Base-by-base conservation (phyloP, 139 green algal species). In the Raphidocelis subcapitata region DNA sequence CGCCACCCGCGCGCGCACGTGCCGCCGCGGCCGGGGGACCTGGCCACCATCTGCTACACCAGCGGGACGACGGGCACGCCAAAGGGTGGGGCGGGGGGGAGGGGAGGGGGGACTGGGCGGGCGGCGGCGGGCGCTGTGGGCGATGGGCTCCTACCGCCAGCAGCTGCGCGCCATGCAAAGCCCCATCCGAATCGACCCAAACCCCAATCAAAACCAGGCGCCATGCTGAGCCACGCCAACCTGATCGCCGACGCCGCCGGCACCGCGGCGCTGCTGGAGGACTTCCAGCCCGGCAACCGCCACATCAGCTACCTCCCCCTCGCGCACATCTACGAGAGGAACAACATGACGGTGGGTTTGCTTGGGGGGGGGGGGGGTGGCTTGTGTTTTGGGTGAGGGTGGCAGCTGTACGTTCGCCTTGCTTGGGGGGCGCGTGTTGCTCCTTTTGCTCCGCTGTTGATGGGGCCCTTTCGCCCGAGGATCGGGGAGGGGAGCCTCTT, bases 31-130 rank as follows among this genome's bases (percentile, higher is more conserved):
- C 88, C 93, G 12, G 76, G 75, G 23, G 93, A 97, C 73, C 65
- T 93, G 1, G 93, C 91, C 35, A 92, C 88, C n/a, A 92, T 99
- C 37, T 98, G 90, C 83, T 99, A 99, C 89, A 99, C 95, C n/a
- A 91, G 73, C 55, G 93, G 93, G 46, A 97, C 93, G 32, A 92
- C 92, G 4, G 93, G 93, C 21, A 84, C 91, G 37, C 93, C 93
- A 62, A 98, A 97, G 80, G 92, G 86, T 86, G 55, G 14, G 59
- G 24, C 8, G 59, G 14, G 36, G 59, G 26, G 14, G 54, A 26
- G 24, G 5, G 54, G 14, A n/a, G n/a, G n/a, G n/a, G n/a, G n/a
- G n/a, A n/a, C n/a, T n/a, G n/a, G n/a, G n/a, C n/a, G n/a, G n/a
- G n/a, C n/a, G n/a, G n/a, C n/a, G n/a, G n/a, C n/a, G n/a, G n/a